Evolutionary conservation across 768 basidiomycete species (phyloP), one percentile per base, ranked within the genome.

Genomic region (Russula earlei): DNA sequence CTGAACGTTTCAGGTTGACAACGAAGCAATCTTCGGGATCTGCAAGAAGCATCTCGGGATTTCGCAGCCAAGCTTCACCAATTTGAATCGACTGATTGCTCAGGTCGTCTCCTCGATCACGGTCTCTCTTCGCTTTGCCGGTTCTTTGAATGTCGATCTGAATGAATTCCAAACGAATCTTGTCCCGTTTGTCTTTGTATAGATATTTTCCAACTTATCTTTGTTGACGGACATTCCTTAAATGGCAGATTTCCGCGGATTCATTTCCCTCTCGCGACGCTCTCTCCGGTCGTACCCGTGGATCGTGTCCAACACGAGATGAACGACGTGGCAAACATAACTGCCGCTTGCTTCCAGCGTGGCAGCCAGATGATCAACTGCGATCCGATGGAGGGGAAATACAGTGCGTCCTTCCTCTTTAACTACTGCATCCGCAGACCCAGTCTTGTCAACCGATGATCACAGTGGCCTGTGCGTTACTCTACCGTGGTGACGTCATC

Each of bases 361-460:
- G 53, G 53, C 15, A 54, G 17, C 37, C 53, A 87, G 71, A 84
- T 87, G 84, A 77, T 84, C 65, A 84, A 87, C 73, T 87, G 85
- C 62, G 85, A 87, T 67, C 85, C 85, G 33, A 74, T 84, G 52
- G 81, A 85, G 69, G 85, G 85, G 71, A 87, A 87, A 74, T 87
- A 86, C 75, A 87, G 76, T 77, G 64, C 54, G 75, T 69, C 29
- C 1, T 33, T 33, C 12, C 11, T 47, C n/a, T 11, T 9, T 4
- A 20, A 20, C 12, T 12, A 14, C 19, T 9, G 4, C 12, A 19
- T n/a, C n/a, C n/a, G n/a, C n/a, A n/a, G n/a, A n/a, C n/a, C n/a
- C n/a, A n/a, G n/a, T n/a, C n/a, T n/a, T n/a, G n/a, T 31, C 41
- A 40, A 40, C 41, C 9, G 37, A 7, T 25, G n/a, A 2, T 24